Conservation (phyloP, 768 basidiomycete genomes). For the Cubamyces sp. region DNA sequence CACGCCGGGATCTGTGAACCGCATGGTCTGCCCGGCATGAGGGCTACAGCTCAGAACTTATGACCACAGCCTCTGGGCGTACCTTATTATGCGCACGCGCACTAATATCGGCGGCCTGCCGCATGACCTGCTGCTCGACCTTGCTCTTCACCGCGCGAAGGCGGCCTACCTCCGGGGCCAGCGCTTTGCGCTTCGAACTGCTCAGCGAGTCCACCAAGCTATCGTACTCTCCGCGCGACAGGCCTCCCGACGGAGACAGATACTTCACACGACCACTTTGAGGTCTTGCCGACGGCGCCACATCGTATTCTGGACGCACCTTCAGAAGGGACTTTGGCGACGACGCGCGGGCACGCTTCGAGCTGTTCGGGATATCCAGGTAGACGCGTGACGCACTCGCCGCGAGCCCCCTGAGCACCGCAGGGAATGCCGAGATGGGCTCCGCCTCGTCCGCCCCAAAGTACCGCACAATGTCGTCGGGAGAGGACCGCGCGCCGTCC, state of each 20-base stretch:
- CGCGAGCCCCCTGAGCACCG: slow-evolving; percentile 58
- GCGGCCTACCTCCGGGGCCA: slow-evolving; percentile 71
- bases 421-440: slow-evolving; percentile 57
- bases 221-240: slow-evolving; percentile 53
- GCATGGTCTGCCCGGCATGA: slow-evolving; percentile 69
- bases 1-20: slow-evolving; percentile 60
- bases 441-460: slow-evolving; percentile 82
- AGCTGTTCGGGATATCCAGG: slow-evolving; percentile 40
- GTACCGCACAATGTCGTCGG: slow-evolving; percentile 61
- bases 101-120: slow-evolving; percentile 85
- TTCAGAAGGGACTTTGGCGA: slow-evolving; percentile 61
- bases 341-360: slow-evolving; percentile 26
- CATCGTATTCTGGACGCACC: slow-evolving; percentile 26
- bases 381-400: slow-evolving; percentile 37
- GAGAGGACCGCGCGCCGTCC: slow-evolving; percentile 86
- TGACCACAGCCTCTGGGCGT: slow-evolving; percentile 15
- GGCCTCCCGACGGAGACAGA: slow-evolving; percentile 26
- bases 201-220: slow-evolving; percentile 57
- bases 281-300: neutral
- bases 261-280: slow-evolving; percentile 20
- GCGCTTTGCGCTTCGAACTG: slow-evolving; percentile 47
- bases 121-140: slow-evolving; percentile 80
- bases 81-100: slow-evolving; percentile 85
- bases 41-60: neutral
- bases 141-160: slow-evolving; percentile 80